Conservation (phyloP, 2,329 filamentous ascomycete genomes). For the Aureobasidium sp. region DNA sequence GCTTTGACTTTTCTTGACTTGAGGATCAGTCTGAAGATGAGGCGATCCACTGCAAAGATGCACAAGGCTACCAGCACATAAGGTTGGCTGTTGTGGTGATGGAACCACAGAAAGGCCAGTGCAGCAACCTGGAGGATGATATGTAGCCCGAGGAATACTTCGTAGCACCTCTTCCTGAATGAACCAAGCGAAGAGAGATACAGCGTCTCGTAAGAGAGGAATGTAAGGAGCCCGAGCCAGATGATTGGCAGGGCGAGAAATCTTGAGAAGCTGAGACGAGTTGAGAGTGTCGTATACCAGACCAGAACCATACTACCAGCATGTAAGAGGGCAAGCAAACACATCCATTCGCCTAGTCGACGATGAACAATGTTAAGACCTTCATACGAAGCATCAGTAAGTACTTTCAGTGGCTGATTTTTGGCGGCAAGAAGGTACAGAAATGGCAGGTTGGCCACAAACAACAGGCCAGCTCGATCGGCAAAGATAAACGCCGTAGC, state of each 20-base stretch:
- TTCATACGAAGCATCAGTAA: conserved; percentile 61
- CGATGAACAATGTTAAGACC: conserved; percentile 60
- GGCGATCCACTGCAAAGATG: conserved; percentile 53
- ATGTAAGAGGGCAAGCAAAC: conserved; percentile 53
- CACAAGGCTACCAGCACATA: conserved; percentile 48
- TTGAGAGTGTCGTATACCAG: conserved; percentile 49
- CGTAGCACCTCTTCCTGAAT: conserved; percentile 56
- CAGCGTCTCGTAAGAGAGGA: conserved; percentile 53
- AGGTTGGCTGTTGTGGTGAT: conserved; percentile 46
- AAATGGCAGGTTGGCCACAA: conserved; percentile 45
- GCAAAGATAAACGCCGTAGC: conserved; percentile 51
- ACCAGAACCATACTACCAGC: conserved; percentile 47
- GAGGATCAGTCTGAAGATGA: conserved; percentile 50
- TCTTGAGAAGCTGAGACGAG: conserved; percentile 39
- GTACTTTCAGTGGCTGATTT: conserved; percentile 54
- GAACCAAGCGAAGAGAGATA: conserved; percentile 55
- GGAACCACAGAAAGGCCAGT: conserved; percentile 53
- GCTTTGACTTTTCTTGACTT: conserved; percentile 46
- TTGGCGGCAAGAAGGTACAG: conserved; percentile 61
- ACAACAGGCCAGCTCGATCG: conserved; percentile 50
- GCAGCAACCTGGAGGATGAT: conserved; percentile 51
- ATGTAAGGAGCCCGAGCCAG: conserved; percentile 48
- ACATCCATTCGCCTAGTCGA: conserved; percentile 55
- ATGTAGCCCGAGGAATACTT: conserved; percentile 55
- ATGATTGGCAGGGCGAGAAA: conserved; percentile 48